A percentile compares a stretch with the other conserved stretches of the same genome.
Conservation (phyloP, 2,329 filamentous ascomycete genomes). For the Colletotrichum sp. region DNA sequence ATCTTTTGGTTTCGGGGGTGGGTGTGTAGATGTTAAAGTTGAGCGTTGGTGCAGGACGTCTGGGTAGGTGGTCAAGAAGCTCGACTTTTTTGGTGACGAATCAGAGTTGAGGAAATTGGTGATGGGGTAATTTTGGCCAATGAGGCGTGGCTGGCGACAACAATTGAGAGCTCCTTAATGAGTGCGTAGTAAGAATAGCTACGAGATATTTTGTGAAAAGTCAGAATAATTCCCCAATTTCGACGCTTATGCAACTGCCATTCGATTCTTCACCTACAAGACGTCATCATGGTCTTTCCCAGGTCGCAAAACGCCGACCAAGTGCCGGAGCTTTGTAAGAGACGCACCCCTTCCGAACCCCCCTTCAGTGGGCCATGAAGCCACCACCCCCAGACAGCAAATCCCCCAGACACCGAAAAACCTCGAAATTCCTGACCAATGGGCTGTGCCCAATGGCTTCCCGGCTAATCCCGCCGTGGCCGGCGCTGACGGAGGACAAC, state of each 20-base stretch:
- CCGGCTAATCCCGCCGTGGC: conserved; percentile 18
- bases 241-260: background rate
- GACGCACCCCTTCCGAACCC: background rate
- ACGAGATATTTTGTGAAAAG: background rate
- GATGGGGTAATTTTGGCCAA: conserved; percentile 9
- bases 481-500: conserved; percentile 14
- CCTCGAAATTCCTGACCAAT: conserved; percentile 1
- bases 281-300: background rate
- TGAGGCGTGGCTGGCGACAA: background rate
- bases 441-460: background rate
- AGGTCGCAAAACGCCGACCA: background rate
- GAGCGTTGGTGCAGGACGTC: fast-evolving
- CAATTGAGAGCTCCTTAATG: background rate
- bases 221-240: background rate
- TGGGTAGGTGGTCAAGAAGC: background rate
- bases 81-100: conserved; percentile 5
- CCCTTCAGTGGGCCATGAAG: conserved; percentile 10
- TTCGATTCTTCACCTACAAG: background rate
- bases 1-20: conserved; percentile 38
- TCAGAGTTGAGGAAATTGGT: background rate
- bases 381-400: conserved; percentile 1
- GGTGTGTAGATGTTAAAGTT: background rate
- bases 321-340: background rate
- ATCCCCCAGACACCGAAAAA: background rate
- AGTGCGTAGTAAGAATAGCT: background rate